A percentile compares a stretch with the other conserved stretches of the same genome.
phyloP scores from a whole-genome alignment of 371 early-diverging fungal genomes.

The Mucor racemosus region DNA sequence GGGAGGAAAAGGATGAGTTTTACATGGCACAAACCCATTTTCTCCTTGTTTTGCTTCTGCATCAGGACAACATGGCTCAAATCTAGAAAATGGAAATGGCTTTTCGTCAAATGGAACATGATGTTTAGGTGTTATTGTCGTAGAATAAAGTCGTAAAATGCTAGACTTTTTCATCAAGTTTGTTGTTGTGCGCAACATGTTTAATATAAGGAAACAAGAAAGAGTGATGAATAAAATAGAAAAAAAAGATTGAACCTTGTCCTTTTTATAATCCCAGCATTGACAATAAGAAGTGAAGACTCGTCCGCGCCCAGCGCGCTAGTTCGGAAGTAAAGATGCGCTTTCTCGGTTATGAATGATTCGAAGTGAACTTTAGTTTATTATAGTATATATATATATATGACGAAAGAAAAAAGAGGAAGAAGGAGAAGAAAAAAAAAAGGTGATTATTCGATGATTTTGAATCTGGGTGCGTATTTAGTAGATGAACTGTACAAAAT shows the following conservation, averaged over 20 bases:
- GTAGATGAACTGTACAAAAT: constrained; percentile 20
- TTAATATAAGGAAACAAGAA: neutral
- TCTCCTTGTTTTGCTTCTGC: constrained; percentile 10
- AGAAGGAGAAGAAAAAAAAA: neutral
- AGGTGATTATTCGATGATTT: neutral
- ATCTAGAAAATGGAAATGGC: constrained; percentile 45
- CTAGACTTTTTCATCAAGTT: neutral
- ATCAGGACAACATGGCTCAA: constrained; percentile 54
- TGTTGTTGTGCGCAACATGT: constrained; percentile 5
- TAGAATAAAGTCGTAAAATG: constrained; percentile 10
- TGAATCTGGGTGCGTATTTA: neutral
- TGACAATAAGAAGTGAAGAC: neutral
- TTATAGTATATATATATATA: neutral
- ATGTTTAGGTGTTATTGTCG: neutral
- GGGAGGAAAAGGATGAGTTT: constrained; percentile 45
- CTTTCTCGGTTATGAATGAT: constrained; percentile 1
- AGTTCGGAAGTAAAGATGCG: constrained; percentile 6
- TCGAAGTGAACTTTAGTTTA: neutral
- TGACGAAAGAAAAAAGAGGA: too few species aligned
- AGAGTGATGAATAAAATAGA: neutral
- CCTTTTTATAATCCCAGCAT: neutral
- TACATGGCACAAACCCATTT: constrained; percentile 50
- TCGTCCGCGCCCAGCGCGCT: constrained; percentile 8
- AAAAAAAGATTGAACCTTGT: neutral
- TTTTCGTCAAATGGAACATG: constrained; percentile 45